Evolutionary conservation across 1,284 basidiomycete genomes (phyloP), one percentile per base, ranked within the genome.

Genomic region (Schizopora paradoxa): DNA sequence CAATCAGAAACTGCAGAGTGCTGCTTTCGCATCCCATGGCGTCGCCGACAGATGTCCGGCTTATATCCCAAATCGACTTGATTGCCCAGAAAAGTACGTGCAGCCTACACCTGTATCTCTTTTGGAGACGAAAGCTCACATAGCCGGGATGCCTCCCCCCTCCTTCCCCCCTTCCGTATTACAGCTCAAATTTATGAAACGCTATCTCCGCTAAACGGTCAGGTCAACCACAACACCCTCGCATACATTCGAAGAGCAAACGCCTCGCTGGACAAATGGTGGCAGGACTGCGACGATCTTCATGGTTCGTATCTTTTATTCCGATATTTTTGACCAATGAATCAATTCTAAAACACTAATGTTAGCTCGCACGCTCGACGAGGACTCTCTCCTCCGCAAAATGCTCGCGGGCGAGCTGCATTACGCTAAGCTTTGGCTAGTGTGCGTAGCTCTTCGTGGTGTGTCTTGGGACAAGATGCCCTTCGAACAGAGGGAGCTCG

Each of bases 401-500:
- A 81, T 94, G 35, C 77, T 95, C 26, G 82, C 82, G 1, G 86
- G 87, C 6, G 92, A 96, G 58, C 70, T 94, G 48, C 83, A 92
- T 57, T 91, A 93, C 59, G 88, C 91, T 22, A 91, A 95, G 62
- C 70, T 96, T 4, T 96, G 92, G 91, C 79, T 94, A 26, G 86
- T 92, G 23, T 95, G 92, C 59, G 86, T 94, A 4, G 91, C 91
- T 6, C 70, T 96, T 28, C 79, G 92, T 46, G 92, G 92, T 5
- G 87, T 86, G 31, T 82, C 87, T 7, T 95, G 91, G 87, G 91
- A 95, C 58, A 93, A 91, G 65, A 92, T 95, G 84, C 80, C 88
- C 1, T 89, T 88, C 49, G 92, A 94, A 60, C 92, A 95, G 61
- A 80, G 89, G 26, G 91, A 95, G 61, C 76, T 96, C 34, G 92